Percentiles rank a stretch among this genome's conserved stretches.
phyloP scores from a whole-genome alignment of 2,329 filamentous ascomycete genomes.

The Cryphonectria nitschkei region DNA sequence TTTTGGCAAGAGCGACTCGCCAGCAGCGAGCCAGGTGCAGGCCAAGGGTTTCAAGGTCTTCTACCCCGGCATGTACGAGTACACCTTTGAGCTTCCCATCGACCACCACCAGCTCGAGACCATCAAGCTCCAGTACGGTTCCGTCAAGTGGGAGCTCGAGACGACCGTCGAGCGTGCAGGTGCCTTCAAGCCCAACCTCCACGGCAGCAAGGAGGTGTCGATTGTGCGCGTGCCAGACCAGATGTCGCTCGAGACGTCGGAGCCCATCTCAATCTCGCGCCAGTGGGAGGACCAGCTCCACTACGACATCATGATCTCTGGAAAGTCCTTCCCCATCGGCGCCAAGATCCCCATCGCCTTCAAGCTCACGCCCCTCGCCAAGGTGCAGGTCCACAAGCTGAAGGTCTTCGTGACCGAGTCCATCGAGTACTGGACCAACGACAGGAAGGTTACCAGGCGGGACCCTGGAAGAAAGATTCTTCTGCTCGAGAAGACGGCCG shows the following conservation, averaged over 20 bases:
- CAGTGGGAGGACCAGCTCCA: conserved; percentile 95
- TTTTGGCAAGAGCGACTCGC: conserved; percentile 78
- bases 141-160: conserved; percentile 86
- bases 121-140: conserved; percentile 83
- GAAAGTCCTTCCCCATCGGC: conserved; percentile 90
- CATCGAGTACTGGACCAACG: conserved; percentile 86
- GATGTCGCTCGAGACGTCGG: conserved; percentile 85
- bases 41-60: conserved; percentile 85
- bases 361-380: conserved; percentile 88
- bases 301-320: conserved; percentile 95
- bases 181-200: conserved; percentile 85
- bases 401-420: conserved; percentile 92
- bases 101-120: conserved; percentile 89
- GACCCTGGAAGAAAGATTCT: conserved; percentile 84
- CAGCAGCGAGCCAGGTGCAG: conserved; percentile 61
- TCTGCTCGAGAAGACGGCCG: conserved; percentile 85
- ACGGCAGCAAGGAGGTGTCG: conserved; percentile 79
- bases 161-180: conserved; percentile 84
- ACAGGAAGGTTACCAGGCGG: conserved; percentile 82
- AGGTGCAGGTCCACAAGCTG: conserved; percentile 90
- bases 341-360: conserved; percentile 90
- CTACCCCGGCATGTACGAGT: conserved; percentile 69
- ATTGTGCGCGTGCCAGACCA: conserved; percentile 87
- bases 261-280: conserved; percentile 90
- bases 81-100: conserved; percentile 83